Evolutionary conservation across 2,329 filamentous ascomycete species (phyloP).

Genomic region (Colletotrichum graminicola): DNA sequence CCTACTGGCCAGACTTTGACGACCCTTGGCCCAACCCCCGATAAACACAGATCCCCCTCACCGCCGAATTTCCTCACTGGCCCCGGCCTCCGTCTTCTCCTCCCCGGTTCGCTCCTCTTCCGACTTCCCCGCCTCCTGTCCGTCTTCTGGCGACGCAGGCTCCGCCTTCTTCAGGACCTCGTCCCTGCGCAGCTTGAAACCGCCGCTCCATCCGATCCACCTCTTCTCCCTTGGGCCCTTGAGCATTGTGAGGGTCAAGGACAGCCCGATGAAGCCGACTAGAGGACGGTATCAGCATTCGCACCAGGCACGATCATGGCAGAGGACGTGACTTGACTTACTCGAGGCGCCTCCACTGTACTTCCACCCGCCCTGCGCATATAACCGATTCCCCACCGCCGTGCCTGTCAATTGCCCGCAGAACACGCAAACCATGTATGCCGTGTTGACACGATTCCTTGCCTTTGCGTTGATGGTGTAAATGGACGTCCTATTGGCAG

Average conservation of each 20-base stretch:
- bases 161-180: slow-evolving; percentile 2
- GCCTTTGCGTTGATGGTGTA: slow-evolving; percentile 78
- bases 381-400: slow-evolving; percentile 66
- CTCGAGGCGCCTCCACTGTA: slow-evolving; percentile 59
- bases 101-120: slow-evolving; percentile 8
- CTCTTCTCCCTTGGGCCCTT: slow-evolving; percentile 38
- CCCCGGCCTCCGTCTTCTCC: slow-evolving; percentile 3
- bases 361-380: slow-evolving; percentile 64
- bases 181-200: slow-evolving; percentile 33
- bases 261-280: slow-evolving; percentile 42
- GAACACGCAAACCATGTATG: slow-evolving; percentile 83
- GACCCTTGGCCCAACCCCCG: neutral
- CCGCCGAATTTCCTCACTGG: slow-evolving; percentile 20
- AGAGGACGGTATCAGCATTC: neutral
- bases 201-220: slow-evolving; percentile 42
- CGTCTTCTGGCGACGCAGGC: slow-evolving; percentile 32
- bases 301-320: too few species aligned
- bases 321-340: slow-evolving; percentile 46
- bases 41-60: slow-evolving; percentile 12
- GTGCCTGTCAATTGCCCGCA: slow-evolving; percentile 81
- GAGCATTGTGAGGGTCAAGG: slow-evolving; percentile 37
- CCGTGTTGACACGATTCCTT: slow-evolving; percentile 82
- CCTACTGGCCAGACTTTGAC: neutral
- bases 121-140: neutral
- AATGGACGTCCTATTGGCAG: slow-evolving; percentile 78